These are phyloP conservation scores for Amylocystis lapponica DNA, from an alignment of 768 basidiomycete genomes.

Conservation along the genomic window DNA sequence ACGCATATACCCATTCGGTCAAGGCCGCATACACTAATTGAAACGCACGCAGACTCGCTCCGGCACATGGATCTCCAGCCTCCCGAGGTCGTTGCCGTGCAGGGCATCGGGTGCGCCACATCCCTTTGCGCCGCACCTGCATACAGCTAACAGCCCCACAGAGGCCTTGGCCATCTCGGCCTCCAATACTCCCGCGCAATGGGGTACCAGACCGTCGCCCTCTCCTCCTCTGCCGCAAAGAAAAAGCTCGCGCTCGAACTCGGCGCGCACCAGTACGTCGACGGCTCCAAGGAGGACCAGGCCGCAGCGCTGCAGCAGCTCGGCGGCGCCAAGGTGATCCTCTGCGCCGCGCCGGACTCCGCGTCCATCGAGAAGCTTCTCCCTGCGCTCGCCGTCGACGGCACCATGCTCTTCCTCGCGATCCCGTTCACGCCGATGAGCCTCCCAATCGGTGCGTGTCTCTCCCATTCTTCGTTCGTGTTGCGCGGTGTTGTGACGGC, in stretches of 20 bases:
- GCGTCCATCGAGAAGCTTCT: slow-evolving; percentile 12
- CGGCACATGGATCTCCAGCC: slow-evolving; percentile 22
- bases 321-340: slow-evolving; percentile 34
- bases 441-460: slow-evolving; percentile 13
- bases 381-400: slow-evolving; percentile 15
- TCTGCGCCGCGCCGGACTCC: slow-evolving; percentile 27
- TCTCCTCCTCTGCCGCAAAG: slow-evolving; percentile 28
- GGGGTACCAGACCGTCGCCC: slow-evolving; percentile 32
- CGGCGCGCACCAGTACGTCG: slow-evolving; percentile 34
- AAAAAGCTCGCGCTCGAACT: slow-evolving; percentile 27
- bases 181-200: slow-evolving; percentile 29
- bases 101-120: slow-evolving; percentile 27
- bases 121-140: neutral
- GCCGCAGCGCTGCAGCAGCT: slow-evolving; percentile 28
- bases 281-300: slow-evolving; percentile 21
- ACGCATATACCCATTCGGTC: too few relatives aligned
- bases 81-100: slow-evolving; percentile 33
- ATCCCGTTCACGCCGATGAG: slow-evolving; percentile 11
- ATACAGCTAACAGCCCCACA: neutral
- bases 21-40: neutral
- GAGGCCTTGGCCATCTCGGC: slow-evolving; percentile 29
- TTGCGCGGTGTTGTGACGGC: too few relatives aligned
- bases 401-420: slow-evolving; percentile 18
- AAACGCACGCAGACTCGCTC: slow-evolving; percentile 19
- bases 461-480: neutral